Base-by-base conservation (phyloP, 148 eudicot species). In the Limonium bicolor region DNA sequence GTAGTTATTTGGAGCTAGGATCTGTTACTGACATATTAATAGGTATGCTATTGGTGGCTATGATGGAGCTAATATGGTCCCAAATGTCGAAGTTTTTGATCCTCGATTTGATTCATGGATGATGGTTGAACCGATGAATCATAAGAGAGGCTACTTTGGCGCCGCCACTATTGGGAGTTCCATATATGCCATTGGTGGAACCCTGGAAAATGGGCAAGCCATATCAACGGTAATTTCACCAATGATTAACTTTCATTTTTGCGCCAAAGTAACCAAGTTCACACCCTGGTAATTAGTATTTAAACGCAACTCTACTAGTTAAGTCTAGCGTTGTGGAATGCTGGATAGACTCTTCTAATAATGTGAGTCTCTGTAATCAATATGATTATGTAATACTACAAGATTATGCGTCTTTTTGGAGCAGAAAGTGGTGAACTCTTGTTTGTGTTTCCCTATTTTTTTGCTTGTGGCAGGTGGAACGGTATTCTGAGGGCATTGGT, bases 31-130 rank as follows among this genome's bases (percentile, higher is more conserved):
- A n/a, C n/a, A n/a, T 74, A 66, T 27, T 38, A 27, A 44, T 61
- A 85, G 95, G 61, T 80, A 71, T 44, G 82, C 86, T 20, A 47
- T 85, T 26, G 95, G 95, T 41, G 95, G 95, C 11, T 71, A 39
- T 44, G 71, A 85, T 55, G 82, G 77, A 30, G 21, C 17, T 6
- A 44, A 33, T 23, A 77, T 76, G 77, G 66, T 67, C 9, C 48
- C 85, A 18, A 69, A 63, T 7, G 66, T 80, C 14, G 95, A 85
- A 62, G 48, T 69, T 27, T 68, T 56, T 27, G 86, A 80, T 46
- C 74, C 85, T 38, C 95, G 95, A 10, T 38, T 54, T 56, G 70
- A 68, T 35, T 53, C 60, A 4, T 85, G 95, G 95, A 58, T 45
- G 66, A 31, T 55, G 58, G 74, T 45, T 15, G 67, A 80, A 36